Base-by-base conservation (phyloP, 139 green algal genomes). In the Mesostigma viride region DNA sequence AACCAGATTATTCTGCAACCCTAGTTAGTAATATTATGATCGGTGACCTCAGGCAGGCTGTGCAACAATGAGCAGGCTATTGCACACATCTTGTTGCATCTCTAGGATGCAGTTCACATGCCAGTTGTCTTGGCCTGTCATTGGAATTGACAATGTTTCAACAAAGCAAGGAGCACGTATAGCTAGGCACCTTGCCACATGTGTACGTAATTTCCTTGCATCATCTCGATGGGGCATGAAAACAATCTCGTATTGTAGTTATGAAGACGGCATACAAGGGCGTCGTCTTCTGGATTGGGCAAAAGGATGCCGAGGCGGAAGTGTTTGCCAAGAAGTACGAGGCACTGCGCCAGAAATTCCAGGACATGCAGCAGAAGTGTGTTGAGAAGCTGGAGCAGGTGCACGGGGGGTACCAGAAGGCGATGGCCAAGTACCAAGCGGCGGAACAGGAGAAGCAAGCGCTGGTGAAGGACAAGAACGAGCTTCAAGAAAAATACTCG, bases 201-300 rank as follows among this genome's bases (percentile, higher is more conserved):
- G 28, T 32, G 26, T 53, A 32, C 56, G 14, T 11, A 44, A 17
- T 14, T 63, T 14, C 56, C 11, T 14, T 14, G 11, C 56, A 17
- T 63, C 11, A 53, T 14, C 27, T 53, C 11, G 20, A 24, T 22
- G 17, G 14, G 56, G 11, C 11, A 17, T 63, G 27, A 63, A 22
- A 32, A 32, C 14, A 22, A 14, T 63, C 17, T 35, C 14, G 26
- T 53, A 61, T 58, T 67, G 14, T 53, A 75, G 68, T 75, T 8
- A 75, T 75, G 68, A 75, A 75, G n/a, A 72, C 35, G 3, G 68
- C 68, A 14, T 75, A 74, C 68, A 75, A 70, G 58, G 68, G 68
- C 27, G 68, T 75, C 27, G 34, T 75, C 30, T 75, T 75, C 60
- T 75, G 68, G 68, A 58, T 75, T 31, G 68, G 68, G 22, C 68